Evolutionary conservation across 73 alveolate genomes (phyloP).

Genomic region (Stentor coeruleus): DNA sequence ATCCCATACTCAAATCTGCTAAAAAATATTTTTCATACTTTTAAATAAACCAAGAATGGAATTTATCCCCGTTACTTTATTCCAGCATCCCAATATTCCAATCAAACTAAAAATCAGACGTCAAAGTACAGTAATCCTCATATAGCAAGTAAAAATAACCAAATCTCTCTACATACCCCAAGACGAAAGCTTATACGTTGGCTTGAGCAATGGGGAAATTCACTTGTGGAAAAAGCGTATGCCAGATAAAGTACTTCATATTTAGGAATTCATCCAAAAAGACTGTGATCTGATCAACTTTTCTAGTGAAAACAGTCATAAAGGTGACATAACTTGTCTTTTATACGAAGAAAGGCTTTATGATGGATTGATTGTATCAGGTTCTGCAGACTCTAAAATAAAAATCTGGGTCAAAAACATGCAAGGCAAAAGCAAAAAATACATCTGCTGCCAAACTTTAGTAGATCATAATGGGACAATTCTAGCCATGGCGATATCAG

Average conservation of each 20-base stretch:
- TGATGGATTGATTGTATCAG: constrained; percentile 46
- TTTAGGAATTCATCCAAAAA: neutral
- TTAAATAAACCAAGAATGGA: constrained; percentile 19
- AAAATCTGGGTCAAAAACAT: constrained; percentile 69
- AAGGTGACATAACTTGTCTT: constrained; percentile 63
- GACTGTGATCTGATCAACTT: constrained; percentile 7
- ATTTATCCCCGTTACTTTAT: neutral
- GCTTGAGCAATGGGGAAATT: constrained; percentile 7
- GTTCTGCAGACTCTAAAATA: constrained; percentile 57
- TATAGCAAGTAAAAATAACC: constrained; percentile 9
- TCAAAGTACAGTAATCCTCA: neutral
- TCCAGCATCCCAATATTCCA: constrained; percentile 19
- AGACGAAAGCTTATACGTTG: constrained; percentile 17
- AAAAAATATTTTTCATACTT: no score
- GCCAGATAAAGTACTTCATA: constrained; percentile 15
- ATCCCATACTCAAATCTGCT: no score
- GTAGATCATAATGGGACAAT: constrained; percentile 73
- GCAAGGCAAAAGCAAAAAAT: constrained; percentile 31
- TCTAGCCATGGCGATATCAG: constrained; percentile 57
- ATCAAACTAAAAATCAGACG: neutral
- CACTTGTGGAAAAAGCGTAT: constrained; percentile 8
- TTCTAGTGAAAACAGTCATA: constrained; percentile 21
- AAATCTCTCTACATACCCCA: neutral
- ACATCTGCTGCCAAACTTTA: constrained; percentile 58
- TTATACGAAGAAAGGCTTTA: constrained; percentile 40